Conservation (phyloP, 2,329 filamentous ascomycete genomes). For the Exophiala dermatitidis region DNA sequence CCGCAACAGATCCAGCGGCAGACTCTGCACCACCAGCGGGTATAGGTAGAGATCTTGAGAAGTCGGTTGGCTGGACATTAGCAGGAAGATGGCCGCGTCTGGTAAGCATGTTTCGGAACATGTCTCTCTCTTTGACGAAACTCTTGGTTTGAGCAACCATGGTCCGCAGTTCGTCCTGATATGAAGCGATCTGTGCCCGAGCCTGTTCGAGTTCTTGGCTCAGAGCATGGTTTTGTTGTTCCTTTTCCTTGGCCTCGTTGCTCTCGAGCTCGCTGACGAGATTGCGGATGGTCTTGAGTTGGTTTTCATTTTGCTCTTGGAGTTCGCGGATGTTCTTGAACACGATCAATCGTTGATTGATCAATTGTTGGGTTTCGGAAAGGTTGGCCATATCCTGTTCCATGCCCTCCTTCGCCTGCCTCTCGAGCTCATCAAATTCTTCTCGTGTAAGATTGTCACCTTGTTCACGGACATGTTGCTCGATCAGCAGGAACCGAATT, state of each 20-base stretch:
- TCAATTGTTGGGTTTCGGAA: conserved; percentile 79
- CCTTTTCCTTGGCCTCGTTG: conserved; percentile 65
- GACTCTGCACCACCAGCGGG: conserved; percentile 31
- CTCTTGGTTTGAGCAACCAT: conserved; percentile 80
- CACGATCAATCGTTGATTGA: conserved; percentile 79
- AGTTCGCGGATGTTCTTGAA: conserved; percentile 81
- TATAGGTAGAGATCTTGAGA: conserved; percentile 64
- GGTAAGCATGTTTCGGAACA: conserved; percentile 91
- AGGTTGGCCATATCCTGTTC: conserved; percentile 69
- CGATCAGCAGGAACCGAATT: conserved; percentile 82
- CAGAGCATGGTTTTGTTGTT: conserved; percentile 48
- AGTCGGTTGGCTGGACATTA: conserved; percentile 58
- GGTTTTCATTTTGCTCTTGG: conserved; percentile 78
- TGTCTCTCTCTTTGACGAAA: conserved; percentile 91
- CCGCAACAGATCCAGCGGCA: conserved; percentile 45
- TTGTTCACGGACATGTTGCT: conserved; percentile 73
- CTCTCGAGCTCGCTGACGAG: conserved; percentile 86
- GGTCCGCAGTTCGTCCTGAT: conserved; percentile 75
- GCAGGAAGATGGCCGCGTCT: conserved; percentile 59
- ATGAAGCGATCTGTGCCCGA: conserved; percentile 62
- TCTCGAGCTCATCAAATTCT: conserved; percentile 69
- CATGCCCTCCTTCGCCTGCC: conserved; percentile 41
- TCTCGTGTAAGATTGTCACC: conserved; percentile 68
- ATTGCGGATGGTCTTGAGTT: conserved; percentile 74
- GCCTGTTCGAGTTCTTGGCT: conserved; percentile 60